phyloP scores from a whole-genome alignment of 495 filamentous ascomycete genomes.

The Podospora fimiseda region DNA sequence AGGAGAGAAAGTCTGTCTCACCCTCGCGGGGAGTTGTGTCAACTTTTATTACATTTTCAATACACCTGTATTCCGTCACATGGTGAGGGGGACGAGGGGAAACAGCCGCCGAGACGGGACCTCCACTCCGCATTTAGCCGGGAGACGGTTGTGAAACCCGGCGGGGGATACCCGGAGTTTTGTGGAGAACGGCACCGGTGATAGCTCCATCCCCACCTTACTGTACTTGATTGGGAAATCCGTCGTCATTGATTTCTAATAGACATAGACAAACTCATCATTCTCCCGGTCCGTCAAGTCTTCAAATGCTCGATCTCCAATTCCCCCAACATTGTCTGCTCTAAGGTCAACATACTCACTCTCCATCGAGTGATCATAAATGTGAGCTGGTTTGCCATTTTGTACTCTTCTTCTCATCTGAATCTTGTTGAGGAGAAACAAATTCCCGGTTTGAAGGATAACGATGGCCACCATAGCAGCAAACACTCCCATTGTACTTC shows the following conservation, averaged over 20 bases:
- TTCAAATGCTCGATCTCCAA: slow-evolving; percentile 38
- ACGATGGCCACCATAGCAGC: slow-evolving; percentile 44
- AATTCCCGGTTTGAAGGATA: slow-evolving; percentile 44
- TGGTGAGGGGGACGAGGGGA: background rate
- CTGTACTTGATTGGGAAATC: too few relatives aligned
- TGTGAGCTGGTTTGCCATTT: slow-evolving; percentile 51
- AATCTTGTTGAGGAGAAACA: slow-evolving; percentile 48
- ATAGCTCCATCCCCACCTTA: too few relatives aligned
- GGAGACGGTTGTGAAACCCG: background rate
- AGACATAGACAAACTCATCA: slow-evolving; percentile 63
- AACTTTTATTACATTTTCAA: too few relatives aligned
- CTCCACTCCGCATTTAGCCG: slow-evolving; percentile 28
- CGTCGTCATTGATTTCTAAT: slow-evolving; percentile 34
- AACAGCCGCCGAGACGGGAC: background rate
- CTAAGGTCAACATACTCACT: slow-evolving; percentile 22
- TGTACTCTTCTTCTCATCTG: slow-evolving; percentile 47
- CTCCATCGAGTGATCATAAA: slow-evolving; percentile 54
- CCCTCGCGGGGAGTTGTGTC: slow-evolving; percentile 1
- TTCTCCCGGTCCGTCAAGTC: slow-evolving; percentile 60
- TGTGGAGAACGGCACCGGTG: too few relatives aligned
- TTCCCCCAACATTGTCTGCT: slow-evolving; percentile 1
- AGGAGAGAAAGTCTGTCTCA: background rate
- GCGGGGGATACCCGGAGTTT: background rate
- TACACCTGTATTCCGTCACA: background rate
- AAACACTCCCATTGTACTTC: slow-evolving; percentile 52